Evolutionary conservation across 225 moss, liverwort and hornwort genomes (phyloP), one percentile per base, ranked within the genome.

Genomic region (Polytrichum commune): DNA sequence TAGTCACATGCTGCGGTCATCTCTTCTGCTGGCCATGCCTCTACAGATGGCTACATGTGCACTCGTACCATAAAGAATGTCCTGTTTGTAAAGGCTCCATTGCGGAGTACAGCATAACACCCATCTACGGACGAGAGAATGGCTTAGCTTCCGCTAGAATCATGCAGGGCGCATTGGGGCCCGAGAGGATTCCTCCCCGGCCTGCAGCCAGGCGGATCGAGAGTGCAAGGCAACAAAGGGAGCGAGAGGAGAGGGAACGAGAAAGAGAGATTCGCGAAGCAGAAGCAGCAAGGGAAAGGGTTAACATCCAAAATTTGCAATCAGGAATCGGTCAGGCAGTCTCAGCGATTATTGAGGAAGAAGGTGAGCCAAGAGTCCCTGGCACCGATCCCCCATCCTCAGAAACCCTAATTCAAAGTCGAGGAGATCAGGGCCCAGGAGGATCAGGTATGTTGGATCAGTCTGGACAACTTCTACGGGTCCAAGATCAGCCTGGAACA

Each of bases 21-120:
- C 82, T 95, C 29, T 95, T 95, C 53, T 95, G 93, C 64, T 95
- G 95, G 91, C 84, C 95, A 20, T 95, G 95, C 65, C 74, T 95
- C 0, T 95, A 93, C 66, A 86, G 91, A 65, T 95, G 95, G 95
- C 76, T 95, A 55, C 91, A 95, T 65, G 84, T 93, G 32, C 91
- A 93, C 66, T 95, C 93, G 3, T 90, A 85, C 35, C 91, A 91
- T 56, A 88, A 91, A 64, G 93, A 90, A 9, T 93, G 93, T 62
- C 93, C 90, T 62, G 93, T 91, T 1, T 93, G 93, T 85, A 93
- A 93, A 76, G 93, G 91, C 16, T 82, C 83, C 32, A 88, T 91
- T 33, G 91, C 86, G 18, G 90, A 91, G 80, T 82, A 79, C 71
- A 90, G 80, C 38, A 85, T 89, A 5, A 95, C 85, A 7, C 91